phyloP scores from a whole-genome alignment of 2,329 filamentous ascomycete genomes.

The Cladophialophora carrionii region DNA sequence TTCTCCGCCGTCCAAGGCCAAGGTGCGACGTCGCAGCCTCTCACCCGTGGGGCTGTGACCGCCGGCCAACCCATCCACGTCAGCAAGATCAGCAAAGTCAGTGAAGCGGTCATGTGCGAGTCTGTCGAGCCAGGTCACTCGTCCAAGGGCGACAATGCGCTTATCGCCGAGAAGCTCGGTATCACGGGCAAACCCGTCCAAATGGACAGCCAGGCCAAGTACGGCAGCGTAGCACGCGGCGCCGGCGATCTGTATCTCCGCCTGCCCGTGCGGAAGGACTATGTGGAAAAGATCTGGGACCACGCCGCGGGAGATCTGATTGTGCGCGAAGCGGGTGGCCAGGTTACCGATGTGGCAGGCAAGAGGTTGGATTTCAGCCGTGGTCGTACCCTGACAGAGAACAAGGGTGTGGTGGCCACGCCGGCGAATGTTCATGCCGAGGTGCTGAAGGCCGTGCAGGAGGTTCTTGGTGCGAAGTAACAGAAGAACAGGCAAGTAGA shows the following conservation, averaged over 20 bases:
- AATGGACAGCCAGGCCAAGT: conserved; percentile 98
- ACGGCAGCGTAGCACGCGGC: conserved; percentile 89
- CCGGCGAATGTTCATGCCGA: conserved; percentile 73
- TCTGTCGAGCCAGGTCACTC: conserved; percentile 93
- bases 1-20: conserved; percentile 80
- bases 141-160: conserved; percentile 81
- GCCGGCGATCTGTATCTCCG: conserved; percentile 94
- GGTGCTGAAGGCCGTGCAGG: conserved; percentile 80
- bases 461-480: conserved; percentile 64
- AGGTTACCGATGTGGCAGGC: conserved; percentile 87
- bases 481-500: conserved; percentile 9
- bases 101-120: conserved; percentile 90
- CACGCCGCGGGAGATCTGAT: conserved; percentile 94
- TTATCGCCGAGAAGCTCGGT: conserved; percentile 80
- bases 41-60: conserved; percentile 56
- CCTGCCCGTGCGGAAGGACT: conserved; percentile 79
- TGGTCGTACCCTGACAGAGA: conserved; percentile 81
- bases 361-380: conserved; percentile 82
- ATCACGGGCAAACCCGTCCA: conserved; percentile 88
- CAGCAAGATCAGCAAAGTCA: conserved; percentile 73
- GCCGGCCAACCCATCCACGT: conserved; percentile 71
- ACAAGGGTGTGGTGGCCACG: conserved; percentile 92
- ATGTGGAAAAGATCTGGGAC: conserved; percentile 99
- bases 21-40: conserved; percentile 77
- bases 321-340: conserved; percentile 88